A percentile compares a stretch with the other conserved stretches of the same genome.
phyloP scores from a whole-genome alignment of 2,329 filamentous ascomycete species.

The Claviceps sp. region DNA sequence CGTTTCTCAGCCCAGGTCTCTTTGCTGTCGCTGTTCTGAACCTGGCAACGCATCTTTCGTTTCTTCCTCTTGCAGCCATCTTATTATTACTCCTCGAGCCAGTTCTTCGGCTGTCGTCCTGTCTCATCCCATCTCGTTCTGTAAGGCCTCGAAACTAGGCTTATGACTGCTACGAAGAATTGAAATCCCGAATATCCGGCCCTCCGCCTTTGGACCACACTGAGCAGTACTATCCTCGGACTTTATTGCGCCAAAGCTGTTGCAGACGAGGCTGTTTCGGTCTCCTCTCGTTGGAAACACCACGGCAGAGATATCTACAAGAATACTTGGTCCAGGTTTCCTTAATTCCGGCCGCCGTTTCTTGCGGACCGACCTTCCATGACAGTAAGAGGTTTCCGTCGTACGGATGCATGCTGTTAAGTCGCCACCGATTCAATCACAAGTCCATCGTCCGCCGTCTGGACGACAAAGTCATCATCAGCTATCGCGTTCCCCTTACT shows the following conservation, averaged over 20 bases:
- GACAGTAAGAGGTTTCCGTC: conserved; percentile 25
- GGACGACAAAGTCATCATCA: conserved; percentile 21
- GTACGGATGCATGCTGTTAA: conserved; percentile 39
- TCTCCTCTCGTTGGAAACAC: neutral
- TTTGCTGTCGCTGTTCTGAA: conserved; percentile 1
- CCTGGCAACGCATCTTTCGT: neutral
- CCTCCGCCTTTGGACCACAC: neutral
- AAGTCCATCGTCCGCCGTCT: conserved; percentile 17
- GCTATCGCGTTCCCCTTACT: neutral
- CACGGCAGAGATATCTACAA: neutral
- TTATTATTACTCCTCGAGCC: conserved; percentile 3
- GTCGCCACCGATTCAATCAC: conserved; percentile 15
- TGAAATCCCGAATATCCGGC: neutral
- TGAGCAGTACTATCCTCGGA: neutral
- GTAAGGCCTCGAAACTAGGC: neutral
- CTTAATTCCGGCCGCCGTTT: neutral
- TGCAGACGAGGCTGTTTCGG: neutral
- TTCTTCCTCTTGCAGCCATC: neutral
- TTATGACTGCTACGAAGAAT: neutral
- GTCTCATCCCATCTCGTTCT: conserved; percentile 4
- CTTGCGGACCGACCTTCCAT: neutral
- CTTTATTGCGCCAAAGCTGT: neutral
- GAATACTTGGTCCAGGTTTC: neutral
- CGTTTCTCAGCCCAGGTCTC: neutral
- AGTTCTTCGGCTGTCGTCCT: conserved; percentile 2